These are phyloP conservation scores for Dendrobium nobile DNA, from an alignment of 106 monocot species.

Conservation along the genomic window DNA sequence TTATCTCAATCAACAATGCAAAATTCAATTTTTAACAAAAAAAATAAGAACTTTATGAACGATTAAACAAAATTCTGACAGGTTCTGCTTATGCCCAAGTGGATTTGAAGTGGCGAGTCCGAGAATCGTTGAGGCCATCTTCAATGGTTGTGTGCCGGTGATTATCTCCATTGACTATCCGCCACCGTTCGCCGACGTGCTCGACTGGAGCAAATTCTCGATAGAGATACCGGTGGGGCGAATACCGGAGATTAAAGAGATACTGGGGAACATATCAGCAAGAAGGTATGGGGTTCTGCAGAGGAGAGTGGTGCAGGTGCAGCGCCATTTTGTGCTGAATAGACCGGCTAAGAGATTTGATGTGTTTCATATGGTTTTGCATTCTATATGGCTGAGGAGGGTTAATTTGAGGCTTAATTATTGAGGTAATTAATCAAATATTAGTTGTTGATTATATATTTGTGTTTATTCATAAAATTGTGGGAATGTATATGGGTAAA, in stretches of 20 bases:
- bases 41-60: background rate
- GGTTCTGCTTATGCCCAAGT: constrained; percentile 74
- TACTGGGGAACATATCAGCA: constrained; percentile 20
- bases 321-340: constrained; percentile 41
- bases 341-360: constrained; percentile 46
- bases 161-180: constrained; percentile 54
- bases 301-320: constrained; percentile 26
- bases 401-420: constrained; percentile 26
- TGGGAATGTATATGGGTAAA: too few relatives aligned
- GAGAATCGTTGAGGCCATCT: constrained; percentile 55
- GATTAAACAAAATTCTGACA: background rate
- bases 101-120: constrained; percentile 82
- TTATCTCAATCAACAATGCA: background rate
- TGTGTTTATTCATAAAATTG: too few relatives aligned
- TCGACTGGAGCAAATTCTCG: constrained; percentile 62
- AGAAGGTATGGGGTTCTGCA: constrained; percentile 16
- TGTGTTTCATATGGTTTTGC: constrained; percentile 40
- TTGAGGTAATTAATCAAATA: background rate
- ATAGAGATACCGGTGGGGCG: constrained; percentile 27
- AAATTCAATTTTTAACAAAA: background rate
- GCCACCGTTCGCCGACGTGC: constrained; percentile 63
- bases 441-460: background rate
- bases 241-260: constrained; percentile 39
- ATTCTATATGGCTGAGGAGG: constrained; percentile 54
- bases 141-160: constrained; percentile 67